phyloP scores from a whole-genome alignment of 148 eudicot species.

The Dysphania ambrosioides region DNA sequence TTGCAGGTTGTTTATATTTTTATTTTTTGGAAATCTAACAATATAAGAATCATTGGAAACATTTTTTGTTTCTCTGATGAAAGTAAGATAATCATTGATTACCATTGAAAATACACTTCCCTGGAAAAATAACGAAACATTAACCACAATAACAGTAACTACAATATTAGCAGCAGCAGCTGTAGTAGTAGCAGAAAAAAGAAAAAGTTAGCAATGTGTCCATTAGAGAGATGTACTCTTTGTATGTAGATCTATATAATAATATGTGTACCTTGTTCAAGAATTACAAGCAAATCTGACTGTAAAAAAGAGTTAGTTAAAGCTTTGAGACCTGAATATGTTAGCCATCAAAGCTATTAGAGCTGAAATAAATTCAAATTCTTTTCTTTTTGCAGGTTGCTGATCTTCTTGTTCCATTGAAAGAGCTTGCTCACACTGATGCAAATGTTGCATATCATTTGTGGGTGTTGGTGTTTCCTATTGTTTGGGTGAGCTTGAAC shows the following conservation, averaged over 20 bases:
- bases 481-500: constrained; percentile 95
- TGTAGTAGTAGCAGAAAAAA: neutral
- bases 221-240: no score
- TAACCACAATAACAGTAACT: neutral
- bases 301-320: neutral
- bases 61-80: no score
- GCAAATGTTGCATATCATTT: constrained; percentile 98
- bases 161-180: neutral
- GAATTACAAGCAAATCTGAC: neutral
- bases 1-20: no score
- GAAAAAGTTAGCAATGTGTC: no score
- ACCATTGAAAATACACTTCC: neutral
- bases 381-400: constrained; percentile 56
- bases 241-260: neutral
- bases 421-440: constrained; percentile 98
- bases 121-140: neutral
- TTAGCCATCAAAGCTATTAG: neutral
- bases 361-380: neutral
- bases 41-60: neutral
- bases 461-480: constrained; percentile 98
- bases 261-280: neutral
- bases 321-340: neutral
- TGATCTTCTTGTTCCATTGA: constrained; percentile 86
- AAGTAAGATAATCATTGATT: neutral
- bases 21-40: no score